These are phyloP conservation scores for Diospyros kaki DNA, from an alignment of 148 eudicot genomes.

Conservation along the genomic window DNA sequence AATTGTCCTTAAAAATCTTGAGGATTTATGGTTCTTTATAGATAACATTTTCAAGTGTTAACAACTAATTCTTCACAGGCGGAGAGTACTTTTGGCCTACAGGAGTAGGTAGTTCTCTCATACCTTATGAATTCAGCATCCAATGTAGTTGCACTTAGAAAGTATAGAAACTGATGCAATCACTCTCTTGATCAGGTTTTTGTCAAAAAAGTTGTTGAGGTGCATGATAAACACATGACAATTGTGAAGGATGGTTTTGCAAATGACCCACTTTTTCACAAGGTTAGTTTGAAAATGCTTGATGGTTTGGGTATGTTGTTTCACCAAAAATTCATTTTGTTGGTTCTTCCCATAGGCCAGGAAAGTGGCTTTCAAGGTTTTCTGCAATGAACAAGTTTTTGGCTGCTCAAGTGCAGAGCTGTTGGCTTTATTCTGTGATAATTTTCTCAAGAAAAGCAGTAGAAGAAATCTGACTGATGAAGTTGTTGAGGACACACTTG, in stretches of 20 bases:
- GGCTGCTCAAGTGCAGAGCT: conserved; percentile 51
- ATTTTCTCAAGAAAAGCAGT: conserved; percentile 73
- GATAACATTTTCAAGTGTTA: background rate
- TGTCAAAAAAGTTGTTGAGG: conserved; percentile 69
- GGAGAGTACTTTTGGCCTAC: conserved; percentile 43
- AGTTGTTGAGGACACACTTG: conserved; percentile 79
- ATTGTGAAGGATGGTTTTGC: conserved; percentile 67
- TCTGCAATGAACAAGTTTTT: conserved; percentile 76
- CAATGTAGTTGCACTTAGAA: background rate
- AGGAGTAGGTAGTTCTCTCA: conserved; percentile 46
- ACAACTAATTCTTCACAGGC: conserved; percentile 31
- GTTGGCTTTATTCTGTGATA: conserved; percentile 73
- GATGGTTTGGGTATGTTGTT: background rate
- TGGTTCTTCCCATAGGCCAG: conserved; percentile 41
- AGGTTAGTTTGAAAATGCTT: conserved; percentile 25
- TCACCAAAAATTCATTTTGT: background rate
- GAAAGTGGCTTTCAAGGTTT: conserved; percentile 70
- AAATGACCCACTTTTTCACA: conserved; percentile 68
- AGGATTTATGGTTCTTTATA: no score
- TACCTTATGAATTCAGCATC: background rate
- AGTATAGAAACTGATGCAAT: conserved; percentile 7
- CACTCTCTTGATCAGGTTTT: conserved; percentile 34
- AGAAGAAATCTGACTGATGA: conserved; percentile 77
- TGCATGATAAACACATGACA: conserved; percentile 73
- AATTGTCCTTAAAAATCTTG: no score